Conservation (phyloP, 768 basidiomycete species). For the Holtermanniella nyarrowii region DNA sequence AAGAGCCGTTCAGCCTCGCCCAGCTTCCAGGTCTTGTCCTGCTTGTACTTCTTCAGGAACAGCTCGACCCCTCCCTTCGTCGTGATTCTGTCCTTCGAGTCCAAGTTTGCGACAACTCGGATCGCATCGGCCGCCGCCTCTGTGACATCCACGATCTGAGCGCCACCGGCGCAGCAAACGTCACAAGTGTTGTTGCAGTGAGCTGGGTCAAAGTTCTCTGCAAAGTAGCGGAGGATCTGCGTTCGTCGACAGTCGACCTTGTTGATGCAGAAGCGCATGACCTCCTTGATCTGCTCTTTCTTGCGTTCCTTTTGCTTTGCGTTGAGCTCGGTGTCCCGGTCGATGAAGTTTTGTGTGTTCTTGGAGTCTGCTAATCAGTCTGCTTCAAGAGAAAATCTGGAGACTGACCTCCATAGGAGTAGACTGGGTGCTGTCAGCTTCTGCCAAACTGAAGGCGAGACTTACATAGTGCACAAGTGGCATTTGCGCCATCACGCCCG, state of each 20-base stretch:
- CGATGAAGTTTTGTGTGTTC: slow-evolving; percentile 54
- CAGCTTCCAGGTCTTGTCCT: slow-evolving; percentile 47
- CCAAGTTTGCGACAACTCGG: slow-evolving; percentile 49
- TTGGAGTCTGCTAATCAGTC: slow-evolving; percentile 47
- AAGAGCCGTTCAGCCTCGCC: slow-evolving; percentile 58
- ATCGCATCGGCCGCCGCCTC: slow-evolving; percentile 51
- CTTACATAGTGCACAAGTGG: slow-evolving; percentile 81
- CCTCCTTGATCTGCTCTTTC: slow-evolving; percentile 53
- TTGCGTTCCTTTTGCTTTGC: slow-evolving; percentile 60
- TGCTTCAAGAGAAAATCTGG: not conserved
- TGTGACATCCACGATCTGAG: slow-evolving; percentile 53
- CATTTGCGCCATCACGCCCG: slow-evolving; percentile 73
- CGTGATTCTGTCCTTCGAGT: slow-evolving; percentile 51
- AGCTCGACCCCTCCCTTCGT: slow-evolving; percentile 52
- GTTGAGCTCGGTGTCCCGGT: slow-evolving; percentile 43
- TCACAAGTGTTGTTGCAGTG: slow-evolving; percentile 68
- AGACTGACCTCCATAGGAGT: slow-evolving; percentile 43
- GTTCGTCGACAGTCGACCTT: slow-evolving; percentile 73
- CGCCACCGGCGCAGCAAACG: slow-evolving; percentile 56
- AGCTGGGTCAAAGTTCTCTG: slow-evolving; percentile 60
- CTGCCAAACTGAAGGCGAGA: slow-evolving; percentile 3
- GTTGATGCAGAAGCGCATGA: slow-evolving; percentile 72
- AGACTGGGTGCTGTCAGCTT: slow-evolving; percentile 48
- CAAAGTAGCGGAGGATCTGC: slow-evolving; percentile 80
- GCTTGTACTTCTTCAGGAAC: slow-evolving; percentile 54